Evolutionary conservation across 2,329 filamentous ascomycete species (phyloP).

Genomic region (Penicillium corylophilum): DNA sequence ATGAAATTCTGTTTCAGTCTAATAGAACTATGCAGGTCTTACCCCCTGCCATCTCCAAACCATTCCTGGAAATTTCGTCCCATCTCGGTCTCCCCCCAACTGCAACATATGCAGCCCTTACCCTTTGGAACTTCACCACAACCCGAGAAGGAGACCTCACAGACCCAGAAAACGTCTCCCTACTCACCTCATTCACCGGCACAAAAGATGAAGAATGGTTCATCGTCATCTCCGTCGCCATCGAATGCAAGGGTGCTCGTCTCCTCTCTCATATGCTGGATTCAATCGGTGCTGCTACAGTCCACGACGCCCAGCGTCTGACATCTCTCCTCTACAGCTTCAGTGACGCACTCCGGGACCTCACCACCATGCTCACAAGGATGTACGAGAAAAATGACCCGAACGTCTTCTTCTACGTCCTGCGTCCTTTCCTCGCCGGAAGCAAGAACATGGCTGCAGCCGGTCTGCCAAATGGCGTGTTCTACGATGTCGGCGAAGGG

Average conservation of each 20-base stretch:
- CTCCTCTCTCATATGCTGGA: slow-evolving; percentile 48
- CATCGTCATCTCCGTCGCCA: slow-evolving; percentile 53
- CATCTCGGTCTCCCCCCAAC: slow-evolving; percentile 41
- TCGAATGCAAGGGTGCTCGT: slow-evolving; percentile 52
- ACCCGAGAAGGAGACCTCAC: slow-evolving; percentile 30
- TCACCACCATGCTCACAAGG: slow-evolving; percentile 45
- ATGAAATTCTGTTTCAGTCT: not conserved
- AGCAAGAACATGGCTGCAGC: slow-evolving; percentile 56
- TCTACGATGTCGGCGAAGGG: slow-evolving; percentile 52
- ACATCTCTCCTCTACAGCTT: slow-evolving; percentile 42
- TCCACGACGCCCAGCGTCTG: slow-evolving; percentile 38
- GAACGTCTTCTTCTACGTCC: slow-evolving; percentile 51
- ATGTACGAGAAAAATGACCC: slow-evolving; percentile 54
- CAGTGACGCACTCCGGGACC: slow-evolving; percentile 42
- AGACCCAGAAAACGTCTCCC: slow-evolving; percentile 37
- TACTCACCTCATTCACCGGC: slow-evolving; percentile 38
- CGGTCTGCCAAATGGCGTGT: slow-evolving; percentile 52
- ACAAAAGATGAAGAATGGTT: slow-evolving; percentile 49
- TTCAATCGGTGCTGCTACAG: slow-evolving; percentile 47
- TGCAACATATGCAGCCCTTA: slow-evolving; percentile 45
- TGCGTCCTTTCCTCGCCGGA: slow-evolving; percentile 54
- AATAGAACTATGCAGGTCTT: slow-evolving; percentile 27
- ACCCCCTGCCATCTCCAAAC: slow-evolving; percentile 37
- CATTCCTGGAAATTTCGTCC: slow-evolving; percentile 37
- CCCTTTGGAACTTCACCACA: slow-evolving; percentile 40